Evolutionary conservation across 129 eudicot species (phyloP), one percentile per base, ranked within the genome.

Genomic region (Tagetes erecta): DNA sequence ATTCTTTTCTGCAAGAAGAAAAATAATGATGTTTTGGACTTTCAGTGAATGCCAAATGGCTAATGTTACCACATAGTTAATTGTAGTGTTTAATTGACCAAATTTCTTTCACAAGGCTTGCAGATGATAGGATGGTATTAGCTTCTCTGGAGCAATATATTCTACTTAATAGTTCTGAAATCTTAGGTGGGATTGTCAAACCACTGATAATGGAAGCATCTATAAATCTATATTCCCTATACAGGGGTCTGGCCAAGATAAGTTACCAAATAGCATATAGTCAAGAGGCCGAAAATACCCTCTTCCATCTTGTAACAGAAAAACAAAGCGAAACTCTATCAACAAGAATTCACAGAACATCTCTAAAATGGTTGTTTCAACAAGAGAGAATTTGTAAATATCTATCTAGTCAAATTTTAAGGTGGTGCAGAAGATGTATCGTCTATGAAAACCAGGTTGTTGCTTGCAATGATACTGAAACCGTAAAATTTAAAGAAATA

Each of bases 91-190:
- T 68, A 68, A 72, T 82, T 75, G 67, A 56, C 41, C 36, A 63
- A 49, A 45, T 42, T 30, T 53, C 37, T 60, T 44, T 68, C 57
- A 9, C 62, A 77, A 95, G 99, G 89, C 81, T 95, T 82, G 96
- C 97, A 73, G 97, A 91, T 81, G 93, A 86, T 69, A 87, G 87
- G 84, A 77, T 87, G 86, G 91, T 95, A 42, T 78, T 95, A 65
- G 90, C 99, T 78, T 95, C 99, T 67, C 71, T 95, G 82, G 99
- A 95, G 87, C 99, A 95, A 76, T 95, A 85, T 79, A 85, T 91
- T 70, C 72, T 95, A 71, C 90, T 87, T 62, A 88, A 95, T 71
- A 81, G 78, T 73, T 79, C 77, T 14, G 85, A 91, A 46, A 67
- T 87, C 76, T 68, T 83, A 36, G 55, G 41, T 47, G 88, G 85